Evolutionary conservation across 345 rosid species (phyloP), one percentile per base, ranked within the genome.

Genomic region (Gossypium stocksii): DNA sequence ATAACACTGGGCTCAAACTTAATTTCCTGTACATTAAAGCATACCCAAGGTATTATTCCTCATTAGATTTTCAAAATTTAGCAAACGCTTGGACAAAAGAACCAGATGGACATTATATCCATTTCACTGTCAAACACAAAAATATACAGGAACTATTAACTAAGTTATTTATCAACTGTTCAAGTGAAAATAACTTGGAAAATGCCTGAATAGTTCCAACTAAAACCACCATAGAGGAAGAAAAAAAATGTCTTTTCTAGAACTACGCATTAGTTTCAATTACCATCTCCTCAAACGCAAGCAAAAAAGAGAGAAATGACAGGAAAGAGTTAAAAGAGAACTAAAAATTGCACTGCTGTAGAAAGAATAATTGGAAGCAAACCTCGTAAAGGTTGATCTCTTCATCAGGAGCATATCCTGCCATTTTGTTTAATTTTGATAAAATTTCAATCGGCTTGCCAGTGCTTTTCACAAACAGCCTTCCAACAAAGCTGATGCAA

Each of bases 331-430:
- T 51, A 12, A 62, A 1, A 48, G 54, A 62, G 61, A 44, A 48
- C 45, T 16, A 1, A 54, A 11, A 41, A 57, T 17, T 12, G n/a
- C n/a, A 48, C 27, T 8, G 52, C 22, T 27, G 4, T 44, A 22
- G 38, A 16, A 34, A 19, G 15, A 1, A 62, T 34, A 19, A 45
- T 45, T 34, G 68, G 22, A 64, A 70, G 80, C 88, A 77, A 76
- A 88, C 95, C 92, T 90, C 92, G 65, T 80, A 90, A 57, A 90
- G 95, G 56, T 90, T 86, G 56, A 90, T 90, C 72, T 87, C 92
- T 76, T 90, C 89, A 72, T 87, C 88, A 45, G 87, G 85, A 61
- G 84, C 75, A 80, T 85, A 87, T 27, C 90, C 95, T 66, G 88
- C 95, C 95, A 90, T 84, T 79, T 86, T 84, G 82, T 88, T 90